Evolutionary conservation across 306 rosid genomes (phyloP).

Genomic region (Chamaecrista fasciculata): DNA sequence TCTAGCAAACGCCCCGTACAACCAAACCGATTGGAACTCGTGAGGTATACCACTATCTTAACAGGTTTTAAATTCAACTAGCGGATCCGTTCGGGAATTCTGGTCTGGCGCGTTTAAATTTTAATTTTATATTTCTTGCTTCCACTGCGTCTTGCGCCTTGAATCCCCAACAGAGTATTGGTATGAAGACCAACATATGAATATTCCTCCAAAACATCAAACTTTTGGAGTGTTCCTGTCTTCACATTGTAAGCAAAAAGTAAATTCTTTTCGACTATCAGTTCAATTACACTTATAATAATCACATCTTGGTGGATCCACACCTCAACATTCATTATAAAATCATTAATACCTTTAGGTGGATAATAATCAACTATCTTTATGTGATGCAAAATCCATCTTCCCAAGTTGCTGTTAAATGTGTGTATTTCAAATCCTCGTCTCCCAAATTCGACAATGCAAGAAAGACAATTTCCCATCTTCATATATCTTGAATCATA

Average conservation of each 20-base stretch:
- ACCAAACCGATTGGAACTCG: too few relatives aligned
- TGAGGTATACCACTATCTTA: too few relatives aligned
- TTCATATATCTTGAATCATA: slow-evolving; percentile 14
- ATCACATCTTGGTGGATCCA: slow-evolving; percentile 26
- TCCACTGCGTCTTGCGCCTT: too few relatives aligned
- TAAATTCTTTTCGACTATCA: neutral
- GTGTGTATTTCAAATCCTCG: slow-evolving; percentile 6
- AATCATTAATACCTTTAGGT: neutral
- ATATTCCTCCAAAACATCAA: neutral
- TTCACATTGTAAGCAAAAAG: slow-evolving; percentile 23
- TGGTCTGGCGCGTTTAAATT: too few relatives aligned
- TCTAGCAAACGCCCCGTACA: too few relatives aligned
- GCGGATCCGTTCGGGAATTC: too few relatives aligned
- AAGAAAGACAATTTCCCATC: slow-evolving; percentile 19
- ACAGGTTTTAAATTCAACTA: too few relatives aligned
- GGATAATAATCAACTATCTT: neutral
- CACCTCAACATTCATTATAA: neutral
- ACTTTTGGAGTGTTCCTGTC: neutral
- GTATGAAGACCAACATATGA: slow-evolving; percentile 14
- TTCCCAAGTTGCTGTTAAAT: neutral
- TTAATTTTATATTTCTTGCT: too few relatives aligned
- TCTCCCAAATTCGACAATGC: neutral
- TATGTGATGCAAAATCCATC: slow-evolving; percentile 16
- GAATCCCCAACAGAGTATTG: too few relatives aligned
- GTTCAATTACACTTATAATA: neutral